Percentiles rank a stretch among this genome's conserved stretches.
phyloP scores from a whole-genome alignment of 352 stramenopile genomes.

The Phytophthora agathidicida region DNA sequence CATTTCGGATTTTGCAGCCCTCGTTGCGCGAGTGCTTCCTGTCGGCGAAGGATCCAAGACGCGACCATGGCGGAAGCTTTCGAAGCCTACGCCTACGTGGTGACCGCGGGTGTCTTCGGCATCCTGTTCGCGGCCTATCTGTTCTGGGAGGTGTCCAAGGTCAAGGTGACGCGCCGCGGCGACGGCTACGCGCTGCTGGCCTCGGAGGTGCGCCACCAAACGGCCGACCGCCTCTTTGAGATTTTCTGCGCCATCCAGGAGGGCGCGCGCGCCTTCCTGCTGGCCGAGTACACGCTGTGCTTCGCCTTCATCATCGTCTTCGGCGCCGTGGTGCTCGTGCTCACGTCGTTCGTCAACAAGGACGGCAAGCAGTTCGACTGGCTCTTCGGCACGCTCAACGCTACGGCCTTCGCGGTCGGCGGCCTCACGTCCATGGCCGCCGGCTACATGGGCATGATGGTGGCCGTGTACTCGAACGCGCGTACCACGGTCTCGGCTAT shows the following conservation, averaged over 20 bases:
- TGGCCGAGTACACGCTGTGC: constrained; percentile 98
- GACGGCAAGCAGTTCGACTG: constrained; percentile 85
- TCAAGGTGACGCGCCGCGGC: constrained; percentile 85
- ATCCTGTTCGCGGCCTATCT: constrained; percentile 85
- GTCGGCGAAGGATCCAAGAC: neutral
- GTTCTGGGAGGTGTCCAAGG: constrained; percentile 90
- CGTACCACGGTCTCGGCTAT: constrained; percentile 98
- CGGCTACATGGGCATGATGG: constrained; percentile 99
- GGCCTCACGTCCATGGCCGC: constrained; percentile 97
- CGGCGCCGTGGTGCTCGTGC: constrained; percentile 87
- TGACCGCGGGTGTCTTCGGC: constrained; percentile 71
- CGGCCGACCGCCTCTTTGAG: constrained; percentile 86
- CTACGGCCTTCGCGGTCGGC: constrained; percentile 97
- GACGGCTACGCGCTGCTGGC: constrained; percentile 84
- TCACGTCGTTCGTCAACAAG: constrained; percentile 92
- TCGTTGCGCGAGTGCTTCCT: no score
- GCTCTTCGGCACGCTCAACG: constrained; percentile 93
- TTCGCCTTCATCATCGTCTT: constrained; percentile 96
- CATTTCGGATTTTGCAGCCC: constrained; percentile 79
- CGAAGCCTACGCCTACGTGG: constrained; percentile 73
- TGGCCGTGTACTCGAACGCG: constrained; percentile 99
- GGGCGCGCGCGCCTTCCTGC: constrained; percentile 97
- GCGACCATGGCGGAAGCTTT: constrained; percentile 56
- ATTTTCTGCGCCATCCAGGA: constrained; percentile 98
- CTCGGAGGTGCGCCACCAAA: constrained; percentile 79